phyloP scores from a whole-genome alignment of 2,329 filamentous ascomycete species.

The Juglanconis juglandina region DNA sequence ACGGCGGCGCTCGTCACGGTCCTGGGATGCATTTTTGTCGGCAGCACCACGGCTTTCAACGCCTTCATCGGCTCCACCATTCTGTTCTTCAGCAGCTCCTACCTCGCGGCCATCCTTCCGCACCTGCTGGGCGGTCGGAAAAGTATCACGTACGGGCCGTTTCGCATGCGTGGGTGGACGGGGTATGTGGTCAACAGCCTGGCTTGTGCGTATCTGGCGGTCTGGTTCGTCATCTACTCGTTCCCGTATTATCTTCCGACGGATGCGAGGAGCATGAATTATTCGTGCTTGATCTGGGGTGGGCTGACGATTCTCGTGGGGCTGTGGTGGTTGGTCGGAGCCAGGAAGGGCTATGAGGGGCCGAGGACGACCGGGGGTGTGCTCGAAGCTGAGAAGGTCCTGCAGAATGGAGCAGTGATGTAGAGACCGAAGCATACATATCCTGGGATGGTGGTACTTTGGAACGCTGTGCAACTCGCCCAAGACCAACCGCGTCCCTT shows the following conservation, averaged over 20 bases:
- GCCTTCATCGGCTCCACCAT: slow-evolving; percentile 57
- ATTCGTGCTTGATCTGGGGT: slow-evolving; percentile 41
- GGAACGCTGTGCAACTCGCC: no score
- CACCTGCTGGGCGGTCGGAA: slow-evolving; percentile 45
- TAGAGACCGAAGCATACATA: no score
- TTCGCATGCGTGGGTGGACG: slow-evolving; percentile 43
- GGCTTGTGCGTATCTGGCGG: slow-evolving; percentile 51
- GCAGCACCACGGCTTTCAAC: slow-evolving; percentile 63
- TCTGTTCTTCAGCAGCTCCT: slow-evolving; percentile 45
- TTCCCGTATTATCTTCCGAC: slow-evolving; percentile 46
- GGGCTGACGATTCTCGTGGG: slow-evolving; percentile 37
- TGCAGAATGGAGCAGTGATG: neutral
- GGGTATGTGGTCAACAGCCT: slow-evolving; percentile 46
- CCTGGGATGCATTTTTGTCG: slow-evolving; percentile 63
- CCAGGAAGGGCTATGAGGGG: slow-evolving; percentile 21
- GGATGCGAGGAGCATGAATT: slow-evolving; percentile 46
- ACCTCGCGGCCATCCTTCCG: slow-evolving; percentile 61
- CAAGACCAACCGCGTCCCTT: no score
- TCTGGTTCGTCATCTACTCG: slow-evolving; percentile 60
- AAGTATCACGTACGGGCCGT: slow-evolving; percentile 51
- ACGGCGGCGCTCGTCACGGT: slow-evolving; percentile 44
- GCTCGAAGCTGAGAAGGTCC: slow-evolving; percentile 5
- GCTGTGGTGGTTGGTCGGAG: slow-evolving; percentile 38
- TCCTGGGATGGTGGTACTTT: no score
- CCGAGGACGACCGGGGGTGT: slow-evolving; percentile 18